phyloP scores from a whole-genome alignment of 2,329 filamentous ascomycete genomes.

The Fusarium avenaceum region DNA sequence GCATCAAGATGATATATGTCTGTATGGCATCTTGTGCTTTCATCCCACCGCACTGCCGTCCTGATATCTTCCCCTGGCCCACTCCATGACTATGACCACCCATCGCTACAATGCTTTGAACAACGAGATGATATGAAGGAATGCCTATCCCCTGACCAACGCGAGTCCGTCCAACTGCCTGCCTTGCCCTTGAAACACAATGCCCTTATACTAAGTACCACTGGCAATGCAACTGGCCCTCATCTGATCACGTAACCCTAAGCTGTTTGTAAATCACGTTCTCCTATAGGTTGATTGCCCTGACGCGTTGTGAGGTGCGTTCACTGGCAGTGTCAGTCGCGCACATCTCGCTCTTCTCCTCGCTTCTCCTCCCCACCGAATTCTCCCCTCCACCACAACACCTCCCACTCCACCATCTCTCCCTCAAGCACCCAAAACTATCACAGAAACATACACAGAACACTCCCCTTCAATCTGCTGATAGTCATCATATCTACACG shows the following conservation, averaged over 20 bases:
- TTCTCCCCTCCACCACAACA: not conserved
- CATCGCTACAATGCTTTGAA: not conserved
- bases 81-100: not conserved
- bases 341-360: slow-evolving; percentile 8
- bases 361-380: not conserved
- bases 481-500: not conserved
- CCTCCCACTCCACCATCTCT: not conserved
- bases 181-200: not conserved
- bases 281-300: not conserved
- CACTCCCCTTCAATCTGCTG: not conserved
- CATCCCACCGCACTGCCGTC: not conserved
- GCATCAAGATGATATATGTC: not conserved
- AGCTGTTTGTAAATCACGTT: slow-evolving; percentile 1
- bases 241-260: not conserved
- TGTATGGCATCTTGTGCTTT: not conserved
- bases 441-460: not conserved
- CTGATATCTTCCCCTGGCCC: not conserved
- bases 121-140: not conserved
- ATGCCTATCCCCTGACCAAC: not conserved
- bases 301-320: slow-evolving; percentile 7
- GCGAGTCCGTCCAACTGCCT: not conserved
- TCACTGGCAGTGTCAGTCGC: slow-evolving; percentile 1
- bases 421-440: not conserved
- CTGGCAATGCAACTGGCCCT: not conserved
- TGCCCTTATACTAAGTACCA: not conserved